These are phyloP conservation scores for Lichenothelia convexa DNA, from an alignment of 495 filamentous ascomycete species.

Conservation along the genomic window DNA sequence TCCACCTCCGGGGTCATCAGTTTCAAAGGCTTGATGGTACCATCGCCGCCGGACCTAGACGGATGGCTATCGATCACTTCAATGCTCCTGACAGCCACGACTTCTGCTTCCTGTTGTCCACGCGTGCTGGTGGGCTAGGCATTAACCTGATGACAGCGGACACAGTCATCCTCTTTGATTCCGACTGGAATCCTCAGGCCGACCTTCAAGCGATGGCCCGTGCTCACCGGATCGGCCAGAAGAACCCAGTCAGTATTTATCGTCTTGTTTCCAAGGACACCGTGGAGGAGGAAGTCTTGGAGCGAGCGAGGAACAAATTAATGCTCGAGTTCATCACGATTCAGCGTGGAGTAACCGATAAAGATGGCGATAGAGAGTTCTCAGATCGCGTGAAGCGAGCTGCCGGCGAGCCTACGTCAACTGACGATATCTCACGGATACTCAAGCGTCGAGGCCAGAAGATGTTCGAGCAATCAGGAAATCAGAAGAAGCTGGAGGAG, in stretches of 20 bases:
- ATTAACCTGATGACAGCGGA: slow-evolving; percentile 99
- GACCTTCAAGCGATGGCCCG: slow-evolving; percentile 97
- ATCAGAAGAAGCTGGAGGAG: slow-evolving; percentile 89
- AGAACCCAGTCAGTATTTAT: slow-evolving; percentile 86
- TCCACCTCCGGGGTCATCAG: slow-evolving; percentile 70
- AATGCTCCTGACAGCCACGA: slow-evolving; percentile 86
- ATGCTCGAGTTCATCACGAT: slow-evolving; percentile 98
- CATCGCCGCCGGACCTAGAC: slow-evolving; percentile 64
- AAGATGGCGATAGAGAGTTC: slow-evolving; percentile 50
- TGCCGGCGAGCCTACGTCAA: slow-evolving; percentile 53
- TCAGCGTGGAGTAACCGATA: slow-evolving; percentile 86
- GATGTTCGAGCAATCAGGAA: slow-evolving; percentile 93
- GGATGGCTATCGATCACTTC: slow-evolving; percentile 92
- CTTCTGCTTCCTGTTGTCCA: slow-evolving; percentile 92
- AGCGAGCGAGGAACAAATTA: slow-evolving; percentile 89
- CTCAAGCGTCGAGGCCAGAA: slow-evolving; percentile 85
- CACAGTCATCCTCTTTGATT: slow-evolving; percentile 94
- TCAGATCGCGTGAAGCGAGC: slow-evolving; percentile 48
- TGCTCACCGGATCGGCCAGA: slow-evolving; percentile 94
- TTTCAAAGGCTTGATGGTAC: slow-evolving; percentile 93
- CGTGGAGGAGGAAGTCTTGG: slow-evolving; percentile 92
- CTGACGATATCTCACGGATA: slow-evolving; percentile 82
- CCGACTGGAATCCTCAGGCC: slow-evolving; percentile 97
- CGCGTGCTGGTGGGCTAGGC: slow-evolving; percentile 83
- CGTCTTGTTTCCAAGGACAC: slow-evolving; percentile 93